Evolutionary conservation across 1,284 basidiomycete species (phyloP), one percentile per base, ranked within the genome.

Genomic region (Cryptococcus floricola): DNA sequence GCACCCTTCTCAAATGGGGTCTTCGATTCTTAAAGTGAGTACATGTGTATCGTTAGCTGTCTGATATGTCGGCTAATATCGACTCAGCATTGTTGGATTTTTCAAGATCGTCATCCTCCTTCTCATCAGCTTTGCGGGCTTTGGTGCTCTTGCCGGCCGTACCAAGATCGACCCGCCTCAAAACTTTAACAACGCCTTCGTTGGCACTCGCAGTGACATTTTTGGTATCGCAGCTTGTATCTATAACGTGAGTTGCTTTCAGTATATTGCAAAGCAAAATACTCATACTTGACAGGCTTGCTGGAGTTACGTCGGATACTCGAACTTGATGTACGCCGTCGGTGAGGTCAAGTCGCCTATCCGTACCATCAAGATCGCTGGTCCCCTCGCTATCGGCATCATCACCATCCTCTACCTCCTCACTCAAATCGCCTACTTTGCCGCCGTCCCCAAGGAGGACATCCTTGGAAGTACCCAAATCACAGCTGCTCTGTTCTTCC

Each of bases 131-230:
- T 67, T 80, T 46, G 78, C 80, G 23, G 81, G 82, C 8, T 68
- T 81, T 23, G 79, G 80, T 25, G 81, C 81, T 25, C 75, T 84
- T 12, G 73, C 78, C 37, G 82, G 82, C 7, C 66, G 79, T 43
- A 80, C 80, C 31, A 69, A 69, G 28, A 75, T 83, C 25, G 77
- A 83, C 56, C 81, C 82, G 2, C 71, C 69, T 53, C 77, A 71
- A 49, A 83, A 84, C 68, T 84, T 84, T 69, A 66, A 69, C 39
- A 71, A 82, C 60, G 64, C 79, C 1, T 84, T 83, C 62, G 68
- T 63, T 6, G 82, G 80, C n/a, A 79, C 81, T 2, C 31, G 31
- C 31, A 34, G 31, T 34, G 31, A 34, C 31, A 34, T 34, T 10
- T 34, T 34, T 34, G 31, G 31, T 34, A 34, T 34, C 10, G 31